Base-by-base conservation (phyloP, 345 rosid genomes). In the Sonneratia caseolaris region DNA sequence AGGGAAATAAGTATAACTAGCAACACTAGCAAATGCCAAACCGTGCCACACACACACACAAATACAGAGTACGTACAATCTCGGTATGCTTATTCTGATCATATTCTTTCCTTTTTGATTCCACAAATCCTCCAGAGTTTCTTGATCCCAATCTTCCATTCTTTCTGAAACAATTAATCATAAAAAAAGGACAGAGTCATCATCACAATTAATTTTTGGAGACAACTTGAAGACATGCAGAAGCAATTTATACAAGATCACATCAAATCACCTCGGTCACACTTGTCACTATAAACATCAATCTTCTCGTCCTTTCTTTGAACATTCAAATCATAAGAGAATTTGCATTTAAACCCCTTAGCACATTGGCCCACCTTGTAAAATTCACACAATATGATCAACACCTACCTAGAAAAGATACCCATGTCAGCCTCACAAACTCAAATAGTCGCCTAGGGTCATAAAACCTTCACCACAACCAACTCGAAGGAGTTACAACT, bases 91-190 rank as follows among this genome's bases (percentile, higher is more conserved):
- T 92, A 68, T 95, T 95, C 85, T 84, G 89, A 78, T 92, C 87
- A 72, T 95, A 92, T 78, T 95, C 97, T 0, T 62, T 83, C 73
- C 82, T 88, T 88, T 92, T 95, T 0, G 91, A 89, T 75, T 89
- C 97, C 71, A 95, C 90, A 68, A 90, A 97, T 80, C 89, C 89
- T 84, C 99, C 76, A 95, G 80, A 3, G 86, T 90, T 75, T 85
- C 97, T 76, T 92, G 99, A 81, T 95, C 99, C 99, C 97, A 95
- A 48, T 95, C 96, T 66, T 92, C 99, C 99, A 95, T 95, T 0
- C 86, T 79, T 24, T 85, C 97, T 73, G 49, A 72, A 66, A 15
- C 74, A 15, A 59, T 32, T 14, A 43, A 81, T 36, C 71, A 72
- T 47, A 47, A 43, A 24, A 27, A 27, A 27, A 27, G 32, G 32